phyloP scores from a whole-genome alignment of 495 filamentous ascomycete species.

The Letharia lupina region DNA sequence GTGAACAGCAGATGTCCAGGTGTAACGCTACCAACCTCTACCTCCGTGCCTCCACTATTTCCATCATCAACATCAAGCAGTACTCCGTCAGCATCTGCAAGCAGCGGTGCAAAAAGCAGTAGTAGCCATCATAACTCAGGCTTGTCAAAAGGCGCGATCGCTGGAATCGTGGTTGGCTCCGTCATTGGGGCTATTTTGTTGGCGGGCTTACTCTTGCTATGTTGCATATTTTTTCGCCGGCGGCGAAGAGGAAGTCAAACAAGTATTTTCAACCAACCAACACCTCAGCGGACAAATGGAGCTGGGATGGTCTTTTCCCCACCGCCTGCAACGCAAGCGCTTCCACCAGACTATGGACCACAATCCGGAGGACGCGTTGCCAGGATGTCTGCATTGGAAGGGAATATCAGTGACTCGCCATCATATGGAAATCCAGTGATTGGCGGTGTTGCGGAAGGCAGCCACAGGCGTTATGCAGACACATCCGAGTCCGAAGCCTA shows the following conservation, averaged over 20 bases:
- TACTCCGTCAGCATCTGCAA: conserved; percentile 37
- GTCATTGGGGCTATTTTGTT: conserved; percentile 64
- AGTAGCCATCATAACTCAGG: conserved; percentile 30
- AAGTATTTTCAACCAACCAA: conserved; percentile 76
- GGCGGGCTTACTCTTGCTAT: conserved; percentile 51
- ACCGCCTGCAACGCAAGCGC: conserved; percentile 28
- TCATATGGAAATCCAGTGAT: conserved; percentile 39
- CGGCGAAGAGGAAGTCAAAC: conserved; percentile 52
- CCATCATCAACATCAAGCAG: conserved; percentile 36
- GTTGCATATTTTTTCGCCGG: conserved; percentile 42
- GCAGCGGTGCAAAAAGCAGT: conserved; percentile 25
- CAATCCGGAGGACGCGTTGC: conserved; percentile 85
- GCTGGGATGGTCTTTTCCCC: conserved; percentile 43
- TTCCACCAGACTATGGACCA: conserved; percentile 57
- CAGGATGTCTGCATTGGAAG: conserved; percentile 90
- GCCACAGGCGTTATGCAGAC: conserved; percentile 51
- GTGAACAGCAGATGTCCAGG: conserved; percentile 58
- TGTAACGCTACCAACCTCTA: conserved; percentile 67
- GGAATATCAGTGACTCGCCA: conserved; percentile 51
- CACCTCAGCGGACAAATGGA: conserved; percentile 57
- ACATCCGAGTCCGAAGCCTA: conserved; percentile 76
- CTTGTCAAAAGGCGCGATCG: conserved; percentile 76
- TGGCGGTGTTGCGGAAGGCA: conserved; percentile 30
- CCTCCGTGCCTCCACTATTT: conserved; percentile 60
- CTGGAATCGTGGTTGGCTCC: conserved; percentile 80